Evolutionary conservation across 2,329 filamentous ascomycete genomes (phyloP).

Genomic region (Arthrobotrys pseudoclavata): DNA sequence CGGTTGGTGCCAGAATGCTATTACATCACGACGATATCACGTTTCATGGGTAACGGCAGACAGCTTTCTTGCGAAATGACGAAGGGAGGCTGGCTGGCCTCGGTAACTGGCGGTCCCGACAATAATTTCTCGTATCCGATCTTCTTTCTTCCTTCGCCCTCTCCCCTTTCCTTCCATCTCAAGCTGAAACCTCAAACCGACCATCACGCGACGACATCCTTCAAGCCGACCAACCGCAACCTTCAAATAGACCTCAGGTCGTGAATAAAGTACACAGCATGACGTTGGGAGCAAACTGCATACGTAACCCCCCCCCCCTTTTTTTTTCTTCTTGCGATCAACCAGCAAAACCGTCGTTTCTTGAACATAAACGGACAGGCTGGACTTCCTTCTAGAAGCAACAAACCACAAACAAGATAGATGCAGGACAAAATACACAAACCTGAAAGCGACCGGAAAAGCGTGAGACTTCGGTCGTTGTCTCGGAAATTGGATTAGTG

Average conservation of each 20-base stretch:
- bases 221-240: slow-evolving; percentile 23
- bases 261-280: slow-evolving; percentile 14
- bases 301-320: slow-evolving; percentile 42
- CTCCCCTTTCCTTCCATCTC: slow-evolving; percentile 19
- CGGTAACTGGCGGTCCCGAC: slow-evolving; percentile 19
- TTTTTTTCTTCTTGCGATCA: not conserved
- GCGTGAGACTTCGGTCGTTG: slow-evolving; percentile 34
- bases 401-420: slow-evolving; percentile 14
- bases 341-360: slow-evolving; percentile 27
- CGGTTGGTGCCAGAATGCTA: slow-evolving; percentile 29
- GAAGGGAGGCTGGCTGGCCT: slow-evolving; percentile 4
- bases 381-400: slow-evolving; percentile 54
- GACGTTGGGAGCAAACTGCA: slow-evolving; percentile 32
- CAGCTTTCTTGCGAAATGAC: slow-evolving; percentile 21
- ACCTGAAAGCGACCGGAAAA: slow-evolving; percentile 27
- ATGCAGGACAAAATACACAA: slow-evolving; percentile 14
- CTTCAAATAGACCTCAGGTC: not conserved
- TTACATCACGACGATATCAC: slow-evolving; percentile 58
- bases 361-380: slow-evolving; percentile 26
- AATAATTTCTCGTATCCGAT: slow-evolving; percentile 30
- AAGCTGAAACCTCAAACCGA: slow-evolving; percentile 39
- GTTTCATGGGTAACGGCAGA: slow-evolving; percentile 37
- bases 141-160: slow-evolving; percentile 6
- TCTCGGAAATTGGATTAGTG: slow-evolving; percentile 56
- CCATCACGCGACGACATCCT: slow-evolving; percentile 8